A percentile compares a stretch with the other conserved stretches of the same genome.
phyloP scores from a whole-genome alignment of 164 flowering plant species.

The Magnolia kwangsiensis region DNA sequence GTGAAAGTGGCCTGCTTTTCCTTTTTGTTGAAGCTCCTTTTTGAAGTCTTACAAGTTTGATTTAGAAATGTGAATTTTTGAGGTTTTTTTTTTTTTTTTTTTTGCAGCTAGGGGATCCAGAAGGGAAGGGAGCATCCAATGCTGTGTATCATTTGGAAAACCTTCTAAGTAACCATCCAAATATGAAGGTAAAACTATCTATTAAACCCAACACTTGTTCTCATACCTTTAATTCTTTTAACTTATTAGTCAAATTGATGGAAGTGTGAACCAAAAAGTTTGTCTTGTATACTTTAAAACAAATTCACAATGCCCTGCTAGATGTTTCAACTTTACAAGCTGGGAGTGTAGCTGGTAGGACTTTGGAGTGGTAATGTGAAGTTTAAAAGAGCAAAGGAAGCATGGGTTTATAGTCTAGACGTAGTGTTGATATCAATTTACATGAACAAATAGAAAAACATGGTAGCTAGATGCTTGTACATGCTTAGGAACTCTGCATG shows the following conservation, averaged over 20 bases:
- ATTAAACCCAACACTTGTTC: background rate
- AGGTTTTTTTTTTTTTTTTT: slow-evolving; percentile 1
- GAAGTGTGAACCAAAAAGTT: background rate
- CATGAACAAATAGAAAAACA: too few relatives aligned
- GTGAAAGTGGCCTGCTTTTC: background rate
- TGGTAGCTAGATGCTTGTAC: too few relatives aligned
- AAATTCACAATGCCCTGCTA: too few relatives aligned
- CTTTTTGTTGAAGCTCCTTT: background rate
- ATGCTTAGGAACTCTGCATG: too few relatives aligned
- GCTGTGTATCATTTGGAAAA: slow-evolving; percentile 79
- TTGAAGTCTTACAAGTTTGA: background rate
- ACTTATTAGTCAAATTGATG: background rate
- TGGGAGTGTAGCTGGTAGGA: too few relatives aligned
- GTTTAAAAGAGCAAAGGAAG: too few relatives aligned
- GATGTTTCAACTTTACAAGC: too few relatives aligned
- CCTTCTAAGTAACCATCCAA: slow-evolving; percentile 87
- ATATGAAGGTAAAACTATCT: slow-evolving; percentile 69
- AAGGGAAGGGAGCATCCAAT: slow-evolving; percentile 77
- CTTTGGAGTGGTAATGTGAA: too few relatives aligned
- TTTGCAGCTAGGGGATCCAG: slow-evolving; percentile 94
- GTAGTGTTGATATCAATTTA: too few relatives aligned
- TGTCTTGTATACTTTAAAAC: background rate
- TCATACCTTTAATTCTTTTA: background rate
- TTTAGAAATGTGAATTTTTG: background rate
- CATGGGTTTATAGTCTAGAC: too few relatives aligned